Evolutionary conservation across 306 rosid genomes (phyloP), one percentile per base, ranked within the genome.

Genomic region (Gillenia trifoliata): DNA sequence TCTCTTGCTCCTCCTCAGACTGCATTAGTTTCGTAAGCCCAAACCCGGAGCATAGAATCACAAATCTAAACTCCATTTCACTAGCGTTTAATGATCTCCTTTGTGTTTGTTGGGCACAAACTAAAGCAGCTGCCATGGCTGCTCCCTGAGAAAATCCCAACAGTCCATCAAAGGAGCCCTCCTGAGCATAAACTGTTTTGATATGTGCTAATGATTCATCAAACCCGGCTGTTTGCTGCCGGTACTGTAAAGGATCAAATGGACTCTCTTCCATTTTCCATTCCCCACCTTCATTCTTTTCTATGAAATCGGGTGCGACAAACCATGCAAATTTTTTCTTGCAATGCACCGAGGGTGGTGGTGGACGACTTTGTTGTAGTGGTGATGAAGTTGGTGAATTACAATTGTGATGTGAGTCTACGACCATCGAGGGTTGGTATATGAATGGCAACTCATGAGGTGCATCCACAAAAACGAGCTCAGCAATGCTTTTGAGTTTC

Each of bases 101-200:
- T 16, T 11, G 41, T 19, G 55, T 40, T 77, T 76, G 81, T 71
- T 75, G 88, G 9, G 93, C 77, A 77, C 91, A 86, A 28, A 92
- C 62, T 50, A 83, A 52, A 4, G 97, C 92, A 38, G 93, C 76
- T 59, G 76, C 84, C 98, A 91, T 92, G 57, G 95, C 96, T 22
- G 99, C 95, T 67, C 99, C 99, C 47, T 92, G 96, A 29, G 97
- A 91, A 79, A 92, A 94, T 26, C 99, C 97, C 76, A 94, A 72
- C 68, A 92, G 74, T 40, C 99, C 97, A 64, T 92, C 97, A 13
- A 94, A 90, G 49, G 96, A 94, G 52, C 95, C 96, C 80, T 87
- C 73, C 71, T 73, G 78, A 55, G 87, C 81, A 75, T 88, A 86
- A 25, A 88, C 73, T 0, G 78, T 79, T 84, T 86, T 81, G 60